These are phyloP conservation scores for Kodamaea sagamina DNA, from an alignment of 805 yeast species.

Conservation along the genomic window DNA sequence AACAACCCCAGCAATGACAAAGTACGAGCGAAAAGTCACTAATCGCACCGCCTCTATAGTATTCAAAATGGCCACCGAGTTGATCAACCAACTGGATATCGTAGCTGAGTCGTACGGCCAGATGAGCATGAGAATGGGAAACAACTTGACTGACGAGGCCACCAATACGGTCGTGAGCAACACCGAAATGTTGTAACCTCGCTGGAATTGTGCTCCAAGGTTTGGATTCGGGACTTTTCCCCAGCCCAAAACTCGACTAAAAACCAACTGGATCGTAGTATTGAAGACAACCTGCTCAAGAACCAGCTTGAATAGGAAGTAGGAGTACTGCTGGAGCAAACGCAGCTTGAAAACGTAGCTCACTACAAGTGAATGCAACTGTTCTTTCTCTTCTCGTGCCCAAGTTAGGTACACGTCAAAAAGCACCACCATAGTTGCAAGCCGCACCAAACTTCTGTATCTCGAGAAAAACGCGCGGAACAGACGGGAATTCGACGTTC, in stretches of 20 bases:
- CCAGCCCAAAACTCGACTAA: conserved; percentile 21
- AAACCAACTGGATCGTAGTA: conserved; percentile 31
- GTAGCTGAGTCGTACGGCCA: conserved; percentile 92
- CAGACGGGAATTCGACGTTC: not conserved
- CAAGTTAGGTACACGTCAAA: conserved; percentile 90
- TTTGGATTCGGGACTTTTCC: conserved; percentile 22
- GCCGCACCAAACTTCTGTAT: conserved; percentile 36
- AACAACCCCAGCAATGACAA: conserved; percentile 18
- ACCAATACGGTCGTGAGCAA: conserved; percentile 70
- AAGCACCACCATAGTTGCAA: conserved; percentile 63
- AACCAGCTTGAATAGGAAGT: conserved; percentile 55
- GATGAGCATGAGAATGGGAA: conserved; percentile 90
- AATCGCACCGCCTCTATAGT: conserved; percentile 57
- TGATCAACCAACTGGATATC: conserved; percentile 59
- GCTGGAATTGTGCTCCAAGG: conserved; percentile 29
- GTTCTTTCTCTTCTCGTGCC: conserved; percentile 81
- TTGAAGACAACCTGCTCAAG: conserved; percentile 48
- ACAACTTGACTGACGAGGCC: conserved; percentile 76
- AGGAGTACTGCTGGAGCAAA: conserved; percentile 53
- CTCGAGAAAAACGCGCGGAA: conserved; percentile 12
- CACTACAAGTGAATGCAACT: conserved; percentile 29
- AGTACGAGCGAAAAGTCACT: conserved; percentile 23
- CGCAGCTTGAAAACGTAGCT: conserved; percentile 31
- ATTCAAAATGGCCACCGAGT: conserved; percentile 59
- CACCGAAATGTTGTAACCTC: conserved; percentile 39